A percentile compares a stretch with the other conserved stretches of the same genome.
These are phyloP conservation scores for Coriaria nepalensis DNA, from an alignment of 306 rosid genomes.

Conservation along the genomic window DNA sequence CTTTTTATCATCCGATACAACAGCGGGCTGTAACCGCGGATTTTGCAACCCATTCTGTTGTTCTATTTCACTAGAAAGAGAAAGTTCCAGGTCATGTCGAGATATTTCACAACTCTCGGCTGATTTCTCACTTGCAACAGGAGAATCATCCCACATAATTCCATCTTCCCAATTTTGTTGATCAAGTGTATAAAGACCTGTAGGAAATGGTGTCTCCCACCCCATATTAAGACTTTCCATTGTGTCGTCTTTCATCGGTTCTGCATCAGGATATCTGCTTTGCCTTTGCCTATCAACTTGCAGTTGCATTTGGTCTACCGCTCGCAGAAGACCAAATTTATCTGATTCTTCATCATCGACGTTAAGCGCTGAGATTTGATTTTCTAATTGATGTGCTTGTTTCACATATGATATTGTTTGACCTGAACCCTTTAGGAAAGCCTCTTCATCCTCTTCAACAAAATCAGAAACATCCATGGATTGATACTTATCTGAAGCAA, in stretches of 20 bases:
- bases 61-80: slow-evolving; percentile 37
- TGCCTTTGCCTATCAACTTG: slow-evolving; percentile 26
- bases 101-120: slow-evolving; percentile 50
- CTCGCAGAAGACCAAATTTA: slow-evolving; percentile 39
- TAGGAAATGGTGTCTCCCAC: slow-evolving; percentile 20
- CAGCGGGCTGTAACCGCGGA: slow-evolving; percentile 18
- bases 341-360: slow-evolving; percentile 36
- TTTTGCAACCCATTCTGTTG: slow-evolving; percentile 28
- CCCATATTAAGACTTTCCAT: slow-evolving; percentile 21
- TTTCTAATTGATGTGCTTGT: slow-evolving; percentile 25
- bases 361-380: slow-evolving; percentile 28
- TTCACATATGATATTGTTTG: slow-evolving; percentile 29
- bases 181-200: slow-evolving; percentile 67
- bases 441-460: slow-evolving; percentile 95
- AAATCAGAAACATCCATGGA: slow-evolving; percentile 40
- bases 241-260: slow-evolving; percentile 53
- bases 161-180: slow-evolving; percentile 85
- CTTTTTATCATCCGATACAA: slow-evolving; percentile 26
- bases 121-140: slow-evolving; percentile 30
- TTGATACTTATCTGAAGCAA: slow-evolving; percentile 52
- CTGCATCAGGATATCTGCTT: slow-evolving; percentile 40
- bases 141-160: slow-evolving; percentile 83
- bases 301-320: slow-evolving; percentile 21
- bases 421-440: slow-evolving; percentile 44
- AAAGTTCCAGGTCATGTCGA: slow-evolving; percentile 42